These are phyloP conservation scores for Linnemannia elongata DNA, from an alignment of 192 early-diverging fungal genomes.

Conservation along the genomic window DNA sequence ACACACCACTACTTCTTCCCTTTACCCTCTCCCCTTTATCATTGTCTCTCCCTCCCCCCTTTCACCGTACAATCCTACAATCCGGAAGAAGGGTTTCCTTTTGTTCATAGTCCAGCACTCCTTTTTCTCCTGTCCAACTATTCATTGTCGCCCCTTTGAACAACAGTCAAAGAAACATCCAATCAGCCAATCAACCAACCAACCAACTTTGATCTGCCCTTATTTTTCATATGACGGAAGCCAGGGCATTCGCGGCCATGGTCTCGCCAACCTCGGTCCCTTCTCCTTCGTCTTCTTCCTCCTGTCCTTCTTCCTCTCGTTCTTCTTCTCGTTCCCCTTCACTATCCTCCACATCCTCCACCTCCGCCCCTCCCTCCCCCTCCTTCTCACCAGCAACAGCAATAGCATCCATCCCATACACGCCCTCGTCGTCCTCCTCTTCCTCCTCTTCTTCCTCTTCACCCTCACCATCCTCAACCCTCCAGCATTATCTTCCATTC, in stretches of 20 bases:
- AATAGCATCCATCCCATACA: not conserved
- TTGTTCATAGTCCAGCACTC: not conserved
- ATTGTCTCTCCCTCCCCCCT: not conserved
- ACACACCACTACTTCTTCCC: not conserved
- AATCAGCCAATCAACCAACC: not conserved
- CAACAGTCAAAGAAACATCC: not conserved
- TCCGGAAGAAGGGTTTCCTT: not conserved
- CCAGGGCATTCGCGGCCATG: slow-evolving; percentile 52
- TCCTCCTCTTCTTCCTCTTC: slow-evolving; percentile 4
- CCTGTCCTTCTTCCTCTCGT: not conserved
- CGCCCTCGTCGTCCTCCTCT: slow-evolving; percentile 7
- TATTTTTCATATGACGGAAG: slow-evolving; percentile 56
- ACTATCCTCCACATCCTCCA: not conserved
- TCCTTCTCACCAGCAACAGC: slow-evolving; percentile 20
- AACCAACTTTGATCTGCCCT: not conserved
- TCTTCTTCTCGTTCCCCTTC: slow-evolving; percentile 18
- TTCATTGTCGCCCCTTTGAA: not conserved
- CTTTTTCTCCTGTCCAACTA: not conserved
- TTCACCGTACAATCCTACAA: not conserved
- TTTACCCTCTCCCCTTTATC: not conserved
- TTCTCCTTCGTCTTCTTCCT: not conserved
- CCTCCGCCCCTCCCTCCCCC: slow-evolving; percentile 20
- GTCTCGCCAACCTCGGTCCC: slow-evolving; percentile 21
- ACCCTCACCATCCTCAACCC: not conserved
- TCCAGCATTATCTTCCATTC: slow-evolving; percentile 7